Conservation (phyloP, 2,329 filamentous ascomycete species). For the Sclerotinia minor region DNA sequence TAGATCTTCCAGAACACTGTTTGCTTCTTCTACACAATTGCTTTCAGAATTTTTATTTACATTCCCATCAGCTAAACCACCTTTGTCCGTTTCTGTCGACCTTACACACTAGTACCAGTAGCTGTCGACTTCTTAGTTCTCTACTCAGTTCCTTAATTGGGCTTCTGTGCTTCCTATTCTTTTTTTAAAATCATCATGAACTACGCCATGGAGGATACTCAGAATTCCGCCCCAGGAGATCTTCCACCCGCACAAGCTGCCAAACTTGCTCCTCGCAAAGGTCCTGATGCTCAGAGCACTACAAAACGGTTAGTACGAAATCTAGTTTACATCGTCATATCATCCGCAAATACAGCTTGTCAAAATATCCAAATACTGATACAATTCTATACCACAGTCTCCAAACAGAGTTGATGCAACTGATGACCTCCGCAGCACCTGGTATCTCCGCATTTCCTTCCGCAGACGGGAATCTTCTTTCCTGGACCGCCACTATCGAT, state of each 20-base stretch:
- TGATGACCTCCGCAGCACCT: slow-evolving; percentile 93
- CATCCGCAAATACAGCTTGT: background rate
- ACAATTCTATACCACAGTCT: slow-evolving; percentile 56
- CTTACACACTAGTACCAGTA: background rate
- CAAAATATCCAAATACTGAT: slow-evolving; percentile 12
- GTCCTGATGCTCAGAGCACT: slow-evolving; percentile 69
- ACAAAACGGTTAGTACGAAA: slow-evolving; percentile 65
- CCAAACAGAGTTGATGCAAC: slow-evolving; percentile 95
- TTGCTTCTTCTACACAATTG: slow-evolving; percentile 27
- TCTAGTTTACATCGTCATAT: background rate
- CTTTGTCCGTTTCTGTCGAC: slow-evolving; percentile 32
- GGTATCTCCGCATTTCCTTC: slow-evolving; percentile 95
- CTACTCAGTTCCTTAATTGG: background rate
- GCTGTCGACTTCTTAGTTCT: slow-evolving; percentile 12
- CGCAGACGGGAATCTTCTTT: slow-evolving; percentile 83
- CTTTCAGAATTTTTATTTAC: slow-evolving; percentile 30
- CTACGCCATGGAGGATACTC: slow-evolving; percentile 56
- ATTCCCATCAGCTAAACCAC: slow-evolving; percentile 20
- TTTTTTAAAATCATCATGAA: slow-evolving; percentile 41
- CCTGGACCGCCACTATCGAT: slow-evolving; percentile 91
- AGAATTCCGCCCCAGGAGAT: slow-evolving; percentile 66
- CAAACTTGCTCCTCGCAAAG: slow-evolving; percentile 60
- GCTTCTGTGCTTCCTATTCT: slow-evolving; percentile 6
- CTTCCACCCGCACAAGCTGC: slow-evolving; percentile 53
- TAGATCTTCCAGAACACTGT: slow-evolving; percentile 14